phyloP scores from a whole-genome alignment of 176 grass and related monocot genomes.

The Paspalum vaginatum region DNA sequence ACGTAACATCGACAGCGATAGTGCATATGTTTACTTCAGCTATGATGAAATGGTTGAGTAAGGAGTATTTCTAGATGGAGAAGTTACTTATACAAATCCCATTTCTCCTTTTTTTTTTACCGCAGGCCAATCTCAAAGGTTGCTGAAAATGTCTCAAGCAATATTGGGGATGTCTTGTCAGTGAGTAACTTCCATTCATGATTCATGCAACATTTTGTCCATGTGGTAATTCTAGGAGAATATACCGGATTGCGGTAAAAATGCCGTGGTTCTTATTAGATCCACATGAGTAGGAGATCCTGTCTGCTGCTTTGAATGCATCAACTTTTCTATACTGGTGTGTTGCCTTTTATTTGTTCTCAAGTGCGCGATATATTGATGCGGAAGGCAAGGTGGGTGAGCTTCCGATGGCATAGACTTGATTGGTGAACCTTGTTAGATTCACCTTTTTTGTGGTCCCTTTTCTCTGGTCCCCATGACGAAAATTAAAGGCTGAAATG shows the following conservation, averaged over 20 bases:
- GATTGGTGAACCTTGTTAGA: conserved; percentile 14
- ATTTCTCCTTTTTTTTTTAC: not conserved
- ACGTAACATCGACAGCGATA: conserved; percentile 1
- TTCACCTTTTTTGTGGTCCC: conserved; percentile 1
- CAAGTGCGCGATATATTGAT: conserved; percentile 21
- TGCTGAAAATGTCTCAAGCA: conserved; percentile 77
- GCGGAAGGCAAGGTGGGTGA: conserved; percentile 11
- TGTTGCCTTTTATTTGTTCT: conserved; percentile 37
- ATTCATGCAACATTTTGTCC: conserved; percentile 7
- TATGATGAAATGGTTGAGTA: not conserved
- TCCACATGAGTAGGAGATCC: conserved; percentile 22
- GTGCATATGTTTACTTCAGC: conserved; percentile 25
- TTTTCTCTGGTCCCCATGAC: conserved; percentile 8
- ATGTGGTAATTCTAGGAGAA: conserved; percentile 12
- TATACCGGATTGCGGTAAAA: not conserved
- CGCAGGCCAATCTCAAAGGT: conserved; percentile 71
- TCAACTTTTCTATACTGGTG: conserved; percentile 15
- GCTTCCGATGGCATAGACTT: conserved; percentile 12
- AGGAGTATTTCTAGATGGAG: not conserved
- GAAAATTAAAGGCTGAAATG: not conserved
- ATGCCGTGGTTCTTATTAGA: conserved; percentile 8
- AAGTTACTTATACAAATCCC: not conserved
- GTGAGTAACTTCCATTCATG: conserved; percentile 48
- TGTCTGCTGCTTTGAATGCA: conserved; percentile 18
- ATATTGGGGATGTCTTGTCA: conserved; percentile 70